These are phyloP conservation scores for Pythium biforme DNA, from an alignment of 352 stramenopile genomes.

Conservation along the genomic window DNA sequence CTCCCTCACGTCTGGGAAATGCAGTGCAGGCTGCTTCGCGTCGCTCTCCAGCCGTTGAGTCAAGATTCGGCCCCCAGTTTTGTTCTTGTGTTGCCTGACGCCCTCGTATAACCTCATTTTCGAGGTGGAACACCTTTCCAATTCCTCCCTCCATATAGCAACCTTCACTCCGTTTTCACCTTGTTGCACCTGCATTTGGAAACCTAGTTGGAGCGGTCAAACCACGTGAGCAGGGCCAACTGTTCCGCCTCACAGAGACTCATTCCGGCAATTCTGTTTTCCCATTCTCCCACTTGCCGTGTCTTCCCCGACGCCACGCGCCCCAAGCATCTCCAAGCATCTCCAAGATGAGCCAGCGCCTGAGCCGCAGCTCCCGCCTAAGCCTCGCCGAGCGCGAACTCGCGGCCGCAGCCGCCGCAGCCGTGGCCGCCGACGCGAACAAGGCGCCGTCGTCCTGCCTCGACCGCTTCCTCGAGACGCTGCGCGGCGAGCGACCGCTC, in stretches of 20 bases:
- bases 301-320: too few species aligned
- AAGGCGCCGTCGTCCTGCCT: slow-evolving; percentile 2
- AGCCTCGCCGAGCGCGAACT: slow-evolving; percentile 16
- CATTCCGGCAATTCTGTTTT: neutral
- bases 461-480: slow-evolving; percentile 22
- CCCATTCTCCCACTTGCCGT: neutral
- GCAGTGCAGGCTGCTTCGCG: too few species aligned
- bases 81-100: neutral
- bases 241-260: neutral
- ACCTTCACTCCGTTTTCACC: neutral
- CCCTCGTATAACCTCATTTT: neutral
- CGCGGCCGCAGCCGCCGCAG: neutral
- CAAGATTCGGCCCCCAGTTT: neutral
- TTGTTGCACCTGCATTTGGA: neutral
- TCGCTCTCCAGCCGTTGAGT: neutral
- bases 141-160: neutral
- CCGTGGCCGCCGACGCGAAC: neutral
- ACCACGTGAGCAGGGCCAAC: slow-evolving; percentile 42
- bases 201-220: slow-evolving; percentile 23
- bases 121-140: neutral
- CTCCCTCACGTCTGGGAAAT: too few species aligned
- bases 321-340: neutral
- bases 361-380: slow-evolving; percentile 22
- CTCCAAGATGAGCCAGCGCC: slow-evolving; percentile 17
- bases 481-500: slow-evolving; percentile 38